phyloP scores from a whole-genome alignment of 225 moss, liverwort and hornwort genomes.

The Bryum argenteum region DNA sequence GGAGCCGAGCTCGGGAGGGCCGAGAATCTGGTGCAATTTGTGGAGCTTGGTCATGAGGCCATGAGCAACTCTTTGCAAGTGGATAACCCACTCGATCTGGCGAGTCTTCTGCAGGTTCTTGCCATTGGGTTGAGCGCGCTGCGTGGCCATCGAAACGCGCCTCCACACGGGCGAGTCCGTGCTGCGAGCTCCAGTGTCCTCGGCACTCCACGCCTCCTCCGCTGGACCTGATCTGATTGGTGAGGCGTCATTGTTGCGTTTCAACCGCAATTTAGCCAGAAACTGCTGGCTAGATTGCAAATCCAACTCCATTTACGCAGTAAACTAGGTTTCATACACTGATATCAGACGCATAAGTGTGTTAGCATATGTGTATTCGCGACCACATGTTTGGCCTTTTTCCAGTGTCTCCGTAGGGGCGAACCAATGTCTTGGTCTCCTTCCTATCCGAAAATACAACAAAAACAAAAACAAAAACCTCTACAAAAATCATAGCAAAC shows the following conservation, averaged over 20 bases:
- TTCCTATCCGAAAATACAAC: background rate
- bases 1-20: conserved; percentile 68
- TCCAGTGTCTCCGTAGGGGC: background rate
- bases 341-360: conserved; percentile 44
- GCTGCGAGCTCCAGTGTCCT: conserved; percentile 53
- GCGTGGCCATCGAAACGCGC: conserved; percentile 67
- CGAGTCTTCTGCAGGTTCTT: conserved; percentile 79
- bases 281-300: conserved; percentile 65
- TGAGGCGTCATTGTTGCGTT: conserved; percentile 67
- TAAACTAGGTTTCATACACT: conserved; percentile 33
- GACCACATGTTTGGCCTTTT: background rate
- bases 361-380: conserved; percentile 32
- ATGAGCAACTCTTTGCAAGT: conserved; percentile 81
- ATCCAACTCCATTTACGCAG: conserved; percentile 59
- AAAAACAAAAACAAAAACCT: no score
- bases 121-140: conserved; percentile 68
- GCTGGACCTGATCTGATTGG: conserved; percentile 59
- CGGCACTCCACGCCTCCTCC: conserved; percentile 68
- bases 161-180: conserved; percentile 84
- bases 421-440: background rate
- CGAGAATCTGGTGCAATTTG: conserved; percentile 82
- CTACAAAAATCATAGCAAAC: no score
- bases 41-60: conserved; percentile 99
- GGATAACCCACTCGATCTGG: conserved; percentile 99
- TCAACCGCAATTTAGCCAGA: conserved; percentile 65